Conservation (phyloP, 352 stramenopile genomes). For the Phytopythium sindhum region DNA sequence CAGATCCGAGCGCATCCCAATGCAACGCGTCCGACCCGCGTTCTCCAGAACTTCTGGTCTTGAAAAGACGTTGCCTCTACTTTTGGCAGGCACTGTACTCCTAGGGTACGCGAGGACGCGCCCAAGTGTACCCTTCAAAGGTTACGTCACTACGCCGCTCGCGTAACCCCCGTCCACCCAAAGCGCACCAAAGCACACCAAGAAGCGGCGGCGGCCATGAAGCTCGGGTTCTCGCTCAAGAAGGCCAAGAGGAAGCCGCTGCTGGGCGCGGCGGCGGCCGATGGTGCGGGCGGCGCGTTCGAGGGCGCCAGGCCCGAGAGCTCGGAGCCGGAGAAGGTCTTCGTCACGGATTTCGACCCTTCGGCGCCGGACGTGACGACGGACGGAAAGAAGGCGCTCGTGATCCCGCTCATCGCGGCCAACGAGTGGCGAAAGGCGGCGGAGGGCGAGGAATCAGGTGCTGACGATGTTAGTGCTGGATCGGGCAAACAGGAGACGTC, state of each 20-base stretch:
- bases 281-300: constrained; percentile 20
- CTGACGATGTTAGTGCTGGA: no score
- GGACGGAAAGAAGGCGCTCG: constrained; percentile 29
- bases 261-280: constrained; percentile 1
- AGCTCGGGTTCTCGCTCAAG: constrained; percentile 73
- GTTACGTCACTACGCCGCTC: no score
- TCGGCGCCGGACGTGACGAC: constrained; percentile 16
- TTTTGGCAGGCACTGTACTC: not conserved
- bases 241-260: constrained; percentile 51
- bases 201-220: constrained; percentile 29
- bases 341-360: constrained; percentile 74
- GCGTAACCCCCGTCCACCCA: not conserved
- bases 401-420: constrained; percentile 68
- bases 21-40: not conserved
- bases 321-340: constrained; percentile 39
- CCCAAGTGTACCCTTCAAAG: no score
- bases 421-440: constrained; percentile 41
- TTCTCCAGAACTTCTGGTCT: not conserved
- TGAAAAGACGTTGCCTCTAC: not conserved
- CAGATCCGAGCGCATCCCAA: no score
- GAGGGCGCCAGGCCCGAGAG: constrained; percentile 8
- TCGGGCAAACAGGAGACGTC: not conserved
- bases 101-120: not conserved
- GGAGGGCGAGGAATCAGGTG: not conserved
- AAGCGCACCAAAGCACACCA: not conserved